Conservation (phyloP, 2,329 filamentous ascomycete genomes). For the Colletotrichum costaricense region DNA sequence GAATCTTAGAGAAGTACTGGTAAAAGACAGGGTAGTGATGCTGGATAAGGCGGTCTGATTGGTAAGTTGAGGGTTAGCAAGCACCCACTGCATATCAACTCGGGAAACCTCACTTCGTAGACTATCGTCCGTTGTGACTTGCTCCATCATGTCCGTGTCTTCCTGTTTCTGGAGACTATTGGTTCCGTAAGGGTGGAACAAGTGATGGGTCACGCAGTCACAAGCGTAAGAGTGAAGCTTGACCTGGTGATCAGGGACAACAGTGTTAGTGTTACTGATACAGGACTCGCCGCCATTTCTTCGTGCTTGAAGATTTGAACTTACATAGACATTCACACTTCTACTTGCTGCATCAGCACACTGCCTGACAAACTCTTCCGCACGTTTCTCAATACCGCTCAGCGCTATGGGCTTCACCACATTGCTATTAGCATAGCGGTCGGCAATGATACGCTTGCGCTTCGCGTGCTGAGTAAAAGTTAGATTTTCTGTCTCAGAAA, state of each 20-base stretch:
- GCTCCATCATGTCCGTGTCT: conserved; percentile 75
- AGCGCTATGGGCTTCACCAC: conserved; percentile 67
- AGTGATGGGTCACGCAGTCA: conserved; percentile 75
- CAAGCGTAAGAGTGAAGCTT: conserved; percentile 74
- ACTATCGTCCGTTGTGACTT: conserved; percentile 75
- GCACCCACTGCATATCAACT: background rate
- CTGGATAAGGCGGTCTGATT: conserved; percentile 68
- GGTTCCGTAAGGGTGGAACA: conserved; percentile 74
- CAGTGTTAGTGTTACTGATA: background rate
- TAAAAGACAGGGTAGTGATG: conserved; percentile 67
- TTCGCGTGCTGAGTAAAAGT: conserved; percentile 63
- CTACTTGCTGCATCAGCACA: conserved; percentile 57
- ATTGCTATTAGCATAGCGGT: conserved; percentile 77
- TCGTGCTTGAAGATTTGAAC: conserved; percentile 25
- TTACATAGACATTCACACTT: conserved; percentile 71
- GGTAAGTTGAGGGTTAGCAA: background rate
- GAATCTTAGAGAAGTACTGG: conserved; percentile 55
- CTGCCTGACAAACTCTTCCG: conserved; percentile 64
- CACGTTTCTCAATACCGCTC: conserved; percentile 66
- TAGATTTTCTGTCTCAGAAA: background rate
- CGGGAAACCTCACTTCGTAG: conserved; percentile 64
- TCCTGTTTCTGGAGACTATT: conserved; percentile 64
- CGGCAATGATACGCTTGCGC: conserved; percentile 71
- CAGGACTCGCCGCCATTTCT: background rate
- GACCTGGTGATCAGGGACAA: background rate